Evolutionary conservation across 192 early-diverging fungal genomes (phyloP), one percentile per base, ranked within the genome.

Genomic region (Lobulomyces angularis): DNA sequence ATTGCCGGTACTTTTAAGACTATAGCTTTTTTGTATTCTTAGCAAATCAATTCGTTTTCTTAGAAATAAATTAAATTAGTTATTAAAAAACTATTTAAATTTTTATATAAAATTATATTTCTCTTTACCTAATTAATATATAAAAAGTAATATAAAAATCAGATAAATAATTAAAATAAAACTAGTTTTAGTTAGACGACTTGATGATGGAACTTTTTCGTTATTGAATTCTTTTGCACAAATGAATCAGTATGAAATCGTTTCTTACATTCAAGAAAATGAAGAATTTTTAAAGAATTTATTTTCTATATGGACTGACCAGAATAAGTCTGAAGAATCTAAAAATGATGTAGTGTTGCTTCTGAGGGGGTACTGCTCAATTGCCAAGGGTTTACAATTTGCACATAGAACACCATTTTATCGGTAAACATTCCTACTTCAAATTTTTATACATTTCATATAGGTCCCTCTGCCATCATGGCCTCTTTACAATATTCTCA

Each of bases 171-270:
- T n/a, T n/a, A n/a, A n/a, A n/a, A n/a, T n/a, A n/a, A n/a, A n/a
- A n/a, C n/a, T n/a, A n/a, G 82, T 84, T 0, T 65, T 97, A 16
- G 74, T 74, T 4, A 69, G 78, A 1, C 55, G 76, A 33, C 45
- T 90, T 9, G 87, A 91, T 41, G 90, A 97, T 16, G 64, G 58
- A 7, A 80, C 80, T 3, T 64, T 76, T 25, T 69, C 88, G 5
- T 65, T 74, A 12, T 58, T 97, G 37, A 74, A 75, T 21, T 72
- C 81, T 0, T 56, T 89, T 28, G 76, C 83, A 5, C 86, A 83
- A 45, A 79, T 80, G 58, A 86, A 88, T 51, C 72, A 93, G 45
- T 65, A 79, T 20, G 88, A 92, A 24, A 89, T 97, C 35, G 64
- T 88, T 19, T 70, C 55, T 38, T 69, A 82, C 45, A 51, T 95